Evolutionary conservation across 2,329 filamentous ascomycete species (phyloP).

Genomic region (Xylaria arbuscula): DNA sequence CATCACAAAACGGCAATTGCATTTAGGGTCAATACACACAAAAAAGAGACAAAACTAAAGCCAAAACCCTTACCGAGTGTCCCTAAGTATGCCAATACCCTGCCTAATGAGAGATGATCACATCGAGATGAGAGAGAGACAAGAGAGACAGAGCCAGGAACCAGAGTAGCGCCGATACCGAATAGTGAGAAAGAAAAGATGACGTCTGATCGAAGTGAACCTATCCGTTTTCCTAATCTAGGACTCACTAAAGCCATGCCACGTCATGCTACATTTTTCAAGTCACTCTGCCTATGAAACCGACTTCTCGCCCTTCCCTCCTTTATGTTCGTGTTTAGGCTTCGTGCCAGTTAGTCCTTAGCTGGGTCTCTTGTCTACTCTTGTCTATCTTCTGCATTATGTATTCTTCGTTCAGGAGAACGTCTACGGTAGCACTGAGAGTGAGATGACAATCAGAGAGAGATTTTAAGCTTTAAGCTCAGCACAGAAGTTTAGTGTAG

Average conservation of each 20-base stretch:
- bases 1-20: constrained; percentile 46
- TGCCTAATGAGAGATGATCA: constrained; percentile 29
- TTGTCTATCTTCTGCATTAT: not conserved
- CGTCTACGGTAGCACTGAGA: no score
- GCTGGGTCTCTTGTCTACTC: no score
- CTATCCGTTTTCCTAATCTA: not conserved
- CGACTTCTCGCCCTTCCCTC: not conserved
- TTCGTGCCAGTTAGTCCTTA: not conserved
- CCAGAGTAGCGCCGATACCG: constrained; percentile 22
- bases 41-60: constrained; percentile 35
- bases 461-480: not conserved
- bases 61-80: constrained; percentile 27
- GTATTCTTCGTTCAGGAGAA: no score
- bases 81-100: constrained; percentile 24
- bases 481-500: not conserved
- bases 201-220: constrained; percentile 24
- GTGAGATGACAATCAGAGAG: no score
- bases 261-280: not conserved
- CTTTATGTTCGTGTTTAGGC: not conserved
- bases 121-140: constrained; percentile 14
- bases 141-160: not conserved
- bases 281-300: no score
- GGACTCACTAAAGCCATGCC: not conserved
- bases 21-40: constrained; percentile 38
- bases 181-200: constrained; percentile 31